Evolutionary conservation across 2,329 filamentous ascomycete species (phyloP), one percentile per base, ranked within the genome.

Genomic region (Phyllosticta citriasiana): DNA sequence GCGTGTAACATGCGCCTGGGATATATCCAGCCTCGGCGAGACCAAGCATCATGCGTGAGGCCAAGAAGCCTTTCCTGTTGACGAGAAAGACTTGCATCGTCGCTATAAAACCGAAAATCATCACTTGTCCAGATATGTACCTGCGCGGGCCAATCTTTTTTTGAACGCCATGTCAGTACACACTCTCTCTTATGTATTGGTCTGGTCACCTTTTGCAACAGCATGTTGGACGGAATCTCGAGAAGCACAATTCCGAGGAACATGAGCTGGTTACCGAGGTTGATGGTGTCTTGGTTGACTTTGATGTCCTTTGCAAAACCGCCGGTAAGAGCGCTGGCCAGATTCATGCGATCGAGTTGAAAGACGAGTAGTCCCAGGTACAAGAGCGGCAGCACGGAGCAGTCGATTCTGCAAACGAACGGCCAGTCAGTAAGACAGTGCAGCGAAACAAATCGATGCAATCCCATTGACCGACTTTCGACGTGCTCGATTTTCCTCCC

Each of bases 241-340:
- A 81, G 66, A 1, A 80, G 65, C 1, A 82, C 77, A 8, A 79
- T 79, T 0, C 78, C 78, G 33, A 80, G 69, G 63, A 80, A 82
- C 78, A 82, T 79, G 8, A 82, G 67, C 64, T 82, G 79, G 61
- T 82, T 82, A 0, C 80, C 80, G 0, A 82, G 66, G 58, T 82
- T 83, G 62, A 82, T 76, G 0, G 76, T 80, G 24, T 75, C 73
- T 63, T 80, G 78, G 35, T 71, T 68, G 6, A 81, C 71, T 0
- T 65, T 62, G 30, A 81, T 77, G 40, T 76, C 72, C 2, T 69
- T 67, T 1, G 77, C 76, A 54, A 82, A 79, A 0, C 77, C 77
- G 4, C 74, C 78, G 0, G 79, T 82, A 0, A 82, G 68, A 7
- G 79, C 79, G 63, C 78, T 80, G 16, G 77, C 78, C 7, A 82